A percentile compares a stretch with the other conserved stretches of the same genome.
Conservation (phyloP, 2,329 filamentous ascomycete species). For the Monosporascus ibericus region DNA sequence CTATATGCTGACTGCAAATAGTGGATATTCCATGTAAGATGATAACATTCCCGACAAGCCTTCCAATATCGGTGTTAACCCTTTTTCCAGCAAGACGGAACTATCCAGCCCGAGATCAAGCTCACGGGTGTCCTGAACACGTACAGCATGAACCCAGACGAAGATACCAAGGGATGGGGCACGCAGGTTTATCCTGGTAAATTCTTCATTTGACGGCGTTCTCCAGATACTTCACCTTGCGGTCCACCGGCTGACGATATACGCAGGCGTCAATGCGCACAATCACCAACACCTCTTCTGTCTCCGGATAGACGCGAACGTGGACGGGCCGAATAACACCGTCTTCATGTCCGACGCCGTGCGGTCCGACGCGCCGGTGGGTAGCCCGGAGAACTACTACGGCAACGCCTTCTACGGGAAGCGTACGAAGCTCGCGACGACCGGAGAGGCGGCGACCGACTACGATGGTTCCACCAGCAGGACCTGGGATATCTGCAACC, state of each 20-base stretch:
- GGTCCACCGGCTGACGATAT: conserved; percentile 9
- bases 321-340: conserved; percentile 81
- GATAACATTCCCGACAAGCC: background rate
- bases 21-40: conserved; percentile 70
- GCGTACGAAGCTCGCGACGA: conserved; percentile 71
- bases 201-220: background rate
- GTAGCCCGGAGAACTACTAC: conserved; percentile 76
- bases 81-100: conserved; percentile 64
- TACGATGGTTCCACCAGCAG: conserved; percentile 74
- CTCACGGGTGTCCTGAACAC: conserved; percentile 92
- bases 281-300: conserved; percentile 97
- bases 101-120: conserved; percentile 85
- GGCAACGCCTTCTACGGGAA: conserved; percentile 87
- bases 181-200: conserved; percentile 76
- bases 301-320: conserved; percentile 76
- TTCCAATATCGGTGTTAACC: conserved; percentile 10
- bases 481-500: conserved; percentile 89
- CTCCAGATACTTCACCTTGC: background rate
- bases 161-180: conserved; percentile 82
- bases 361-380: conserved; percentile 65
- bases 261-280: conserved; percentile 73
- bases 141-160: conserved; percentile 71
- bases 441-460: conserved; percentile 64
- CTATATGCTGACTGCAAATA: conserved; percentile 49
- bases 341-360: conserved; percentile 78